Evolutionary conservation across 75 land plant genomes (phyloP), one percentile per base, ranked within the genome.

Genomic region (Picea glauca): DNA sequence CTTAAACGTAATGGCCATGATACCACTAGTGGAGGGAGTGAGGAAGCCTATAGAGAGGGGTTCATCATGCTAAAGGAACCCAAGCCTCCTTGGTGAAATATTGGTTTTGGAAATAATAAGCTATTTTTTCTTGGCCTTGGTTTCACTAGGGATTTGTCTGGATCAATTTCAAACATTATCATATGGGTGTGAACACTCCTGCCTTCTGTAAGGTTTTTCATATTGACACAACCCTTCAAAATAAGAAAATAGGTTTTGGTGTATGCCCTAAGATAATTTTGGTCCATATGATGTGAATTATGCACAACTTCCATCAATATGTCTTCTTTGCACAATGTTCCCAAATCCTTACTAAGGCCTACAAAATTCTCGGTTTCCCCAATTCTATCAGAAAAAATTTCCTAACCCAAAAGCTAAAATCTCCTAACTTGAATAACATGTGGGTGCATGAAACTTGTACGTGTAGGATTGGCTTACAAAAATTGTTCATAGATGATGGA

Each of bases 121-220:
- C n/a, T n/a, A n/a, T n/a, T n/a, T n/a, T n/a, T n/a, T n/a, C n/a
- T n/a, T n/a, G n/a, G n/a, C n/a, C n/a, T n/a, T n/a, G n/a, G n/a
- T n/a, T n/a, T 88, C 5, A 84, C 83, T 1, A 84, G 67, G 5
- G 80, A 15, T 2, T 56, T 74, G 13, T 83, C 89, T n/a, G 31
- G 1, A 4, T 78, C 43, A 4, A 87, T 62, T 9, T 91, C 87
- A 17, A 33, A 2, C 14, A 50, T 67, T 30, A 90, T 78, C 0
- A 78, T 79, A 30, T 74, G 70, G 0, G 74, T 85, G 83, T 90
- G 92, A 77, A 83, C 84, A 56, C 72, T 33, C 60, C 76, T 86
- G 13, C 85, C 90, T 56, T 77, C 72, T 18, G 15, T 5, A 17
- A 83, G 8, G 12, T 15, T 56, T 60, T 60, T 78, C 3, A 61